Conservation (phyloP, 2,329 filamentous ascomycete species). For the Trichoderma asperellum region DNA sequence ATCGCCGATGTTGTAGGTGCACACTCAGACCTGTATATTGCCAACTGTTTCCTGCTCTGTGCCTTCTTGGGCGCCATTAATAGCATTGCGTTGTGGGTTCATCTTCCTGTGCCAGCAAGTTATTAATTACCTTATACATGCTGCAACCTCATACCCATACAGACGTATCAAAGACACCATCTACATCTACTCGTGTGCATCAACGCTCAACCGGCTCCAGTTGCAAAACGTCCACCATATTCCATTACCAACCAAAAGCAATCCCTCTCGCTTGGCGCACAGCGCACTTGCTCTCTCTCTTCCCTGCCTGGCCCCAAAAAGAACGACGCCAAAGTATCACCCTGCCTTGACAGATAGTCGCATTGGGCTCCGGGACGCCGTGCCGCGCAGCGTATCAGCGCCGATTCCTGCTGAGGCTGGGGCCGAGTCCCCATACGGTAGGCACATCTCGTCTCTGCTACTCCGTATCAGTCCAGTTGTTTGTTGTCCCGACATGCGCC, state of each 20-base stretch:
- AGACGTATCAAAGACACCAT: neutral
- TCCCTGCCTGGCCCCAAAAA: neutral
- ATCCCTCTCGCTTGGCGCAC: slow-evolving; percentile 8
- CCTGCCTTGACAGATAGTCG: slow-evolving; percentile 11
- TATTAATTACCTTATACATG: neutral
- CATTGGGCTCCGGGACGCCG: slow-evolving; percentile 23
- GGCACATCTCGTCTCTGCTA: neutral
- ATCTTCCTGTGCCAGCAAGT: too few relatives aligned
- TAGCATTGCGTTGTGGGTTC: neutral
- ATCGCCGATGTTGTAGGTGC: neutral
- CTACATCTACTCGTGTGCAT: neutral
- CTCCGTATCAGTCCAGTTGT: neutral
- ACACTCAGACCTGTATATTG: neutral
- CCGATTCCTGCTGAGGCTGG: slow-evolving; percentile 5
- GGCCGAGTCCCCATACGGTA: slow-evolving; percentile 10
- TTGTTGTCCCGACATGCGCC: neutral
- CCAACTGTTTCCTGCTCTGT: neutral
- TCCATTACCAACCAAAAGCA: neutral
- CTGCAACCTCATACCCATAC: neutral
- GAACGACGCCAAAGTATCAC: slow-evolving; percentile 11
- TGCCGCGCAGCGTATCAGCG: slow-evolving; percentile 23
- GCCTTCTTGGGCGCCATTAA: neutral
- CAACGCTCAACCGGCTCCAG: neutral
- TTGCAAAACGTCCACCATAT: neutral
- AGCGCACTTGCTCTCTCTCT: neutral